Evolutionary conservation across 2,329 filamentous ascomycete species (phyloP).

Genomic region (Penicillium sp.): DNA sequence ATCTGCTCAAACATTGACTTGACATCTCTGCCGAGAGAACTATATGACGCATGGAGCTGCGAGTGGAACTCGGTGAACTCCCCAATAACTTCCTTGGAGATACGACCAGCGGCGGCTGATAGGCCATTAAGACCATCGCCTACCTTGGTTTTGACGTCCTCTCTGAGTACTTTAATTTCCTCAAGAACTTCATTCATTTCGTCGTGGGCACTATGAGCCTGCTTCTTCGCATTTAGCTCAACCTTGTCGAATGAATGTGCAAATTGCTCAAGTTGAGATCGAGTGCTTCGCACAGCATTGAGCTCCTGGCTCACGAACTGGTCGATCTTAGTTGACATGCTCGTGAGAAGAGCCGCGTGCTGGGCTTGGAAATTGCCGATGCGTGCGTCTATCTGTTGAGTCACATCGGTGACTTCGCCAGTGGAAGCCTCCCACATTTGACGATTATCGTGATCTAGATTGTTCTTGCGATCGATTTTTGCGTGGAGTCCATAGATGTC

Average conservation of each 20-base stretch:
- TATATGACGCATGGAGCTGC: slow-evolving; percentile 77
- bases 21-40: slow-evolving; percentile 75
- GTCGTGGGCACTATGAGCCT: slow-evolving; percentile 55
- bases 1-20: slow-evolving; percentile 79
- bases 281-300: slow-evolving; percentile 62
- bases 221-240: slow-evolving; percentile 57
- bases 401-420: slow-evolving; percentile 68
- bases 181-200: slow-evolving; percentile 88
- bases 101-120: slow-evolving; percentile 76
- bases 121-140: slow-evolving; percentile 78
- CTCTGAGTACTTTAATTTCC: slow-evolving; percentile 83
- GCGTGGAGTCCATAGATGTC: slow-evolving; percentile 78
- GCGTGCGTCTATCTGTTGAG: slow-evolving; percentile 66
- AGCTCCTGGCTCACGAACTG: slow-evolving; percentile 71
- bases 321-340: slow-evolving; percentile 66
- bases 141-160: slow-evolving; percentile 80
- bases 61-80: slow-evolving; percentile 81
- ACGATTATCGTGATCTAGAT: slow-evolving; percentile 74
- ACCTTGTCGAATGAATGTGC: slow-evolving; percentile 62
- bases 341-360: slow-evolving; percentile 64
- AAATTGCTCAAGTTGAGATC: slow-evolving; percentile 64
- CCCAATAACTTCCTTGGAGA: slow-evolving; percentile 79
- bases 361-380: slow-evolving; percentile 66
- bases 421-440: slow-evolving; percentile 73
- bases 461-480: slow-evolving; percentile 79